Percentiles rank a stretch among this genome's conserved stretches.
These are phyloP conservation scores for Pythium phragmitis DNA, from an alignment of 352 stramenopile genomes.

Conservation along the genomic window DNA sequence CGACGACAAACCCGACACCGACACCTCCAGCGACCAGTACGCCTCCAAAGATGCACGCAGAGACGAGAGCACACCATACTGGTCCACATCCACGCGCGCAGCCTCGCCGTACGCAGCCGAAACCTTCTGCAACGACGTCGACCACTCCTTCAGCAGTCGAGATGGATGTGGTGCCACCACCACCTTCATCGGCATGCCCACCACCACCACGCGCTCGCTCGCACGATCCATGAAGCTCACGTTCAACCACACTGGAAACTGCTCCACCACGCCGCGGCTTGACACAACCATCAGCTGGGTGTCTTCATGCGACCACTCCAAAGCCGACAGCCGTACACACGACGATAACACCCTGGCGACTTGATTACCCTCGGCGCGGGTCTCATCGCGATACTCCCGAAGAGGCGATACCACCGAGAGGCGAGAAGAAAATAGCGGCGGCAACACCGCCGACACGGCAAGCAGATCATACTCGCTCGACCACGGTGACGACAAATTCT, in stretches of 20 bases:
- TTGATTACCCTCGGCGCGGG: not conserved
- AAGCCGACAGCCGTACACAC: not conserved
- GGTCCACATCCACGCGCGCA: not conserved
- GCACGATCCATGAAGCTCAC: not conserved
- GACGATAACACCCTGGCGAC: not conserved
- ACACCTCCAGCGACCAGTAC: constrained; percentile 49
- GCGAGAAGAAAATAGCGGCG: not conserved
- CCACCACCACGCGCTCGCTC: not conserved
- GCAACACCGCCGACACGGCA: constrained; percentile 1
- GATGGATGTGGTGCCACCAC: not conserved
- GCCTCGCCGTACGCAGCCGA: not conserved
- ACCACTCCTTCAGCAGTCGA: not conserved
- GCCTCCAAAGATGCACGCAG: constrained; percentile 72
- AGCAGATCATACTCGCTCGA: not conserved
- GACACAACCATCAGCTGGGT: not conserved
- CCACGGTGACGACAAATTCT: not conserved
- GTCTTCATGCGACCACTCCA: not conserved
- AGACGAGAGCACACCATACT: constrained; percentile 18
- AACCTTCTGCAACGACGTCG: not conserved
- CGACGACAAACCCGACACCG: not conserved
- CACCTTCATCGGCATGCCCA: not conserved
- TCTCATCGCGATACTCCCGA: not conserved
- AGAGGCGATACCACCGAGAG: not conserved
- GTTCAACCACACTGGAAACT: not conserved
- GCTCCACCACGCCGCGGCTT: not conserved